Percentiles rank a stretch among this genome's conserved stretches.
Evolutionary conservation across 495 filamentous ascomycete genomes (phyloP).

Genomic region (Geopyxis carbonaria): DNA sequence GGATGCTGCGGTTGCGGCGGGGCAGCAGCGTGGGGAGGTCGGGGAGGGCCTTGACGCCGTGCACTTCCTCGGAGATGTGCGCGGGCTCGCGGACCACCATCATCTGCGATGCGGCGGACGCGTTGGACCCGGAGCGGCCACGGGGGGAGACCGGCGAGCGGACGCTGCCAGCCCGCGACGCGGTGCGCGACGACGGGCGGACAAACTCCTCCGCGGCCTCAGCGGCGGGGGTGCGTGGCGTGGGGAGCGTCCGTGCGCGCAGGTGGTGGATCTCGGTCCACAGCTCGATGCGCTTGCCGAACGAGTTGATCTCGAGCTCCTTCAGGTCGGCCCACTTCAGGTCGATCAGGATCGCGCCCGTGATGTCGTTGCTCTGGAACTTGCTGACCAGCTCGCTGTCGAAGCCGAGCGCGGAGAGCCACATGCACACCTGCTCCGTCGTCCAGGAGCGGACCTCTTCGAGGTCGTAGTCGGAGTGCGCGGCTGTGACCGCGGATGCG

Average conservation of each 20-base stretch:
- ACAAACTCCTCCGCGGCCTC: slow-evolving; percentile 16
- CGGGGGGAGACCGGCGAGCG: slow-evolving; percentile 7
- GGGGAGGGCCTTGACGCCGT: not conserved
- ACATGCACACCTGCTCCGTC: slow-evolving; percentile 56
- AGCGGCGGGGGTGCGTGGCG: slow-evolving; percentile 38
- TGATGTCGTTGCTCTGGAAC: slow-evolving; percentile 81
- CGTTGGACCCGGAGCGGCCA: not conserved
- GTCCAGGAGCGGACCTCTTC: slow-evolving; percentile 46
- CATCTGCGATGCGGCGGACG: slow-evolving; percentile 7
- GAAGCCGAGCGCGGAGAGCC: slow-evolving; percentile 58
- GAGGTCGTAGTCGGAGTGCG: slow-evolving; percentile 34
- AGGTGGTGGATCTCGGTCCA: slow-evolving; percentile 71
- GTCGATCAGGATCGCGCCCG: slow-evolving; percentile 61
- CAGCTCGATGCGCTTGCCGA: slow-evolving; percentile 70
- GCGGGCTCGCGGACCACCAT: slow-evolving; percentile 15
- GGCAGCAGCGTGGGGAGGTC: no score
- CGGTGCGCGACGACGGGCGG: slow-evolving; percentile 9
- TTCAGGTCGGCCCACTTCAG: slow-evolving; percentile 87
- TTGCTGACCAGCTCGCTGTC: slow-evolving; percentile 59
- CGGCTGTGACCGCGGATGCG: slow-evolving; percentile 1
- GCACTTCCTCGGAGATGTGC: slow-evolving; percentile 3
- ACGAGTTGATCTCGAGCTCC: slow-evolving; percentile 82
- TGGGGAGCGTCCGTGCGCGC: slow-evolving; percentile 40
- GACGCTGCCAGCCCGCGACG: slow-evolving; percentile 6
- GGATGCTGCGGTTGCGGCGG: not conserved